Percentiles rank a stretch among this genome's conserved stretches.
These are phyloP conservation scores for Mycena belliarum DNA, from an alignment of 768 basidiomycete genomes.

Conservation along the genomic window DNA sequence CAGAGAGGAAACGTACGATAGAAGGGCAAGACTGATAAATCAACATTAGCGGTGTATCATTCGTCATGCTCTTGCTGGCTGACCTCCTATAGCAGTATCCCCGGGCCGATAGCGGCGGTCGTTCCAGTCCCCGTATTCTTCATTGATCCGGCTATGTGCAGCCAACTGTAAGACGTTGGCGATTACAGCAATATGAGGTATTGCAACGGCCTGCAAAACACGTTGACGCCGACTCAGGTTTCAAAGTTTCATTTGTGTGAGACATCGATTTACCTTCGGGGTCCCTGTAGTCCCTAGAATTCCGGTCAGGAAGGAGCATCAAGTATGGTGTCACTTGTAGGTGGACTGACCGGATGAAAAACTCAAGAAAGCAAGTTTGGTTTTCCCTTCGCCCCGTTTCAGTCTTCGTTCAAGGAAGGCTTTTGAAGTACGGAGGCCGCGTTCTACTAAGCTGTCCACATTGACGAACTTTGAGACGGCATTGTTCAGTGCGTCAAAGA, in stretches of 20 bases:
- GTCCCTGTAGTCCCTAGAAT: slow-evolving; percentile 62
- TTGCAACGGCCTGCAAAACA: slow-evolving; percentile 51
- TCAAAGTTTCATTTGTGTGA: neutral
- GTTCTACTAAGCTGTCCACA: slow-evolving; percentile 48
- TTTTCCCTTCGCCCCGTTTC: slow-evolving; percentile 60
- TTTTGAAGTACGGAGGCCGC: slow-evolving; percentile 44
- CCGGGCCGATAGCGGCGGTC: slow-evolving; percentile 58
- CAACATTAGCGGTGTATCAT: neutral
- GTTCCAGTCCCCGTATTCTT: slow-evolving; percentile 44
- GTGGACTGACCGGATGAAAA: slow-evolving; percentile 62
- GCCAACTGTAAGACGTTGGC: slow-evolving; percentile 65
- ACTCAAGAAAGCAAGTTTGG: slow-evolving; percentile 68
- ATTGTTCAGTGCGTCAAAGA: slow-evolving; percentile 36
- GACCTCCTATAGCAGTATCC: slow-evolving; percentile 62
- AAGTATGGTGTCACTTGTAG: neutral
- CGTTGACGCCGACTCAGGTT: neutral
- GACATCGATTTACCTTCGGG: slow-evolving; percentile 69
- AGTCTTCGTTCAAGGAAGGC: slow-evolving; percentile 50
- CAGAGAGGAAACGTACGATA: slow-evolving; percentile 47
- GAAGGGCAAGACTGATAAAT: slow-evolving; percentile 51
- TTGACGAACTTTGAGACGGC: slow-evolving; percentile 29
- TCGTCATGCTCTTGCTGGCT: slow-evolving; percentile 22
- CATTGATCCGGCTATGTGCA: slow-evolving; percentile 50
- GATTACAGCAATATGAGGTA: slow-evolving; percentile 59
- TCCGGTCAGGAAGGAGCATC: neutral